Evolutionary conservation across 1,284 basidiomycete genomes (phyloP).

Genomic region (Cryptococcus depauperatus): DNA sequence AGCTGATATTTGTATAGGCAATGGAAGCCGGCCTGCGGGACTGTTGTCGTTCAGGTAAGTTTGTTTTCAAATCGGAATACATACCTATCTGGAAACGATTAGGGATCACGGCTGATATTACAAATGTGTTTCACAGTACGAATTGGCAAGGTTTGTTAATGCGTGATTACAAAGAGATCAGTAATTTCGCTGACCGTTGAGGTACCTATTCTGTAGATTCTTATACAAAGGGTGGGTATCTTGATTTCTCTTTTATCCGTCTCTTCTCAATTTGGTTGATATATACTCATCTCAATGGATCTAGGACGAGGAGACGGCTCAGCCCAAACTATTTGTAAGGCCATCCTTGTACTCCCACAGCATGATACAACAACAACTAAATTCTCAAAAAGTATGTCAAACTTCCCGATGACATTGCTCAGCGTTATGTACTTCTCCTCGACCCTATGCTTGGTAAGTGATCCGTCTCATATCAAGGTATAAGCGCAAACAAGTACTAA

Average conservation of each 20-base stretch:
- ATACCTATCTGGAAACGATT: not conserved
- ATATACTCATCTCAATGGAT: not conserved
- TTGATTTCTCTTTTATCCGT: not conserved
- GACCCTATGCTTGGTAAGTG: conserved; percentile 91
- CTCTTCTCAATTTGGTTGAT: not conserved
- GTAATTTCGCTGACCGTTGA: conserved; percentile 18
- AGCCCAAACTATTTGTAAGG: conserved; percentile 69
- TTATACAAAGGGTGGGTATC: conserved; percentile 72
- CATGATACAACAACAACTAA: not conserved
- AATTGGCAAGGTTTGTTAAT: conserved; percentile 41
- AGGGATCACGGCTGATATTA: too few species aligned
- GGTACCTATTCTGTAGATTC: conserved; percentile 52
- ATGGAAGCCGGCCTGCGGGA: conserved; percentile 93
- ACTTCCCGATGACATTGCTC: conserved; percentile 86
- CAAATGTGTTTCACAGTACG: conserved; percentile 33
- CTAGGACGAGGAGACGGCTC: conserved; percentile 83
- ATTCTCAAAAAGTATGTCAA: conserved; percentile 50
- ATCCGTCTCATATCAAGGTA: not conserved
- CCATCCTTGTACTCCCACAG: not conserved
- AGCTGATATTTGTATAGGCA: conserved; percentile 50
- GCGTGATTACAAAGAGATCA: not conserved
- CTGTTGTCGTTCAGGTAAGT: conserved; percentile 57
- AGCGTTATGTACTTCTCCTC: conserved; percentile 84
- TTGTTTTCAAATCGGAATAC: conserved; percentile 12
- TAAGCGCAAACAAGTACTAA: conserved; percentile 2